Conservation (phyloP, 805 yeast genomes). For the Ogataea trehaloabstinens region DNA sequence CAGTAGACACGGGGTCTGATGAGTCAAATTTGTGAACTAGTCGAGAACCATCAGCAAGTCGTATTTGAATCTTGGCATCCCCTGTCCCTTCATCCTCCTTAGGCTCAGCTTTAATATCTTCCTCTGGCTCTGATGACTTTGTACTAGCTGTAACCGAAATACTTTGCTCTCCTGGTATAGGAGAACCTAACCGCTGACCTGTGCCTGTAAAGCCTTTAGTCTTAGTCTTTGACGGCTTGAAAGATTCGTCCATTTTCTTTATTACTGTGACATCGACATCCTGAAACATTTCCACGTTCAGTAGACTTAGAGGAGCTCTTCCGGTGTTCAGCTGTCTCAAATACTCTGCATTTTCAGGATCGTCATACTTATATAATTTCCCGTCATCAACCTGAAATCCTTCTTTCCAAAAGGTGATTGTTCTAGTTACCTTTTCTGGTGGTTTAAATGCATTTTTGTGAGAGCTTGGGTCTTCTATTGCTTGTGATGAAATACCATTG, state of each 20-base stretch:
- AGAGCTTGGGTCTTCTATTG: slow-evolving; percentile 31
- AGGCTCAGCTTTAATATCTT: slow-evolving; percentile 13
- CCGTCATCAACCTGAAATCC: slow-evolving; percentile 97
- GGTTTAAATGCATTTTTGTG: slow-evolving; percentile 9
- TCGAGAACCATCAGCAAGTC: slow-evolving; percentile 80
- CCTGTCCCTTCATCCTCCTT: slow-evolving; percentile 32
- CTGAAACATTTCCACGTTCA: slow-evolving; percentile 85
- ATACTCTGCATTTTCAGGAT: slow-evolving; percentile 80
- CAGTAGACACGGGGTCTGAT: slow-evolving; percentile 57
- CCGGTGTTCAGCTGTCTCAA: slow-evolving; percentile 83
- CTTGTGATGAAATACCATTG: slow-evolving; percentile 32
- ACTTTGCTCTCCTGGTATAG: slow-evolving; percentile 68
- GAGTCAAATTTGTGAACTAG: slow-evolving; percentile 62
- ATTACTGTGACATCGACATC: slow-evolving; percentile 90
- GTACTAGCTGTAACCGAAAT: slow-evolving; percentile 18
- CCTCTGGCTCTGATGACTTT: slow-evolving; percentile 13
- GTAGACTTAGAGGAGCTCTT: slow-evolving; percentile 80
- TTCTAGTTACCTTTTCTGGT: slow-evolving; percentile 61
- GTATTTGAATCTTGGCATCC: slow-evolving; percentile 74
- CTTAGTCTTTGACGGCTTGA: slow-evolving; percentile 47
- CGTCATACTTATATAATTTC: slow-evolving; percentile 79
- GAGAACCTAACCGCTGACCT: slow-evolving; percentile 88
- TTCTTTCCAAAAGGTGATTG: slow-evolving; percentile 92
- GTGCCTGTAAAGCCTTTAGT: slow-evolving; percentile 66
- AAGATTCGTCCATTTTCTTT: slow-evolving; percentile 79